These are phyloP conservation scores for Lentithecium fluviatile DNA, from an alignment of 495 filamentous ascomycete species.

Conservation along the genomic window DNA sequence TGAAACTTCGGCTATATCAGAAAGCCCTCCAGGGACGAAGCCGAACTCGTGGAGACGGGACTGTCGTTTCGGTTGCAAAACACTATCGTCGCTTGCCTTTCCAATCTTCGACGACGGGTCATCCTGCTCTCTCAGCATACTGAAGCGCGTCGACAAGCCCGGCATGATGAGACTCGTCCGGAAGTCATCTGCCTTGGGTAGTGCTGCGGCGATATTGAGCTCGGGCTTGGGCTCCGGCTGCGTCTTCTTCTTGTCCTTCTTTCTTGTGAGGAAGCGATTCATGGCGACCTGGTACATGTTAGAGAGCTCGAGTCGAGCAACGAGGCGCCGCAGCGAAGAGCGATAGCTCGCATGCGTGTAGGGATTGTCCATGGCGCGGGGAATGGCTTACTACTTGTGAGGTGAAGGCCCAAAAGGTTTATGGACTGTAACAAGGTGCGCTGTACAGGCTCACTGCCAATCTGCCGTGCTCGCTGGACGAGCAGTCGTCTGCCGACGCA, in stretches of 20 bases:
- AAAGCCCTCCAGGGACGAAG: constrained; percentile 59
- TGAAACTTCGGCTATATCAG: constrained; percentile 86
- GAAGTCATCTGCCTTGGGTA: constrained; percentile 86
- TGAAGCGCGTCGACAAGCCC: constrained; percentile 90
- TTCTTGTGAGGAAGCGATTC: constrained; percentile 45
- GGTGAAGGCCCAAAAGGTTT: background rate
- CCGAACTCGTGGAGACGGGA: constrained; percentile 58
- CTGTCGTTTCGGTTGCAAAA: constrained; percentile 76
- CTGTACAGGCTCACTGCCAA: constrained; percentile 10
- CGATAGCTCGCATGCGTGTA: constrained; percentile 11
- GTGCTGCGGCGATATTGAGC: constrained; percentile 67
- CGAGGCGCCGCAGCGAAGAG: constrained; percentile 17
- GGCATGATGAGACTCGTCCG: constrained; percentile 97
- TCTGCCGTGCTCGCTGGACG: background rate
- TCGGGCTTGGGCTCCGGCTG: constrained; percentile 59
- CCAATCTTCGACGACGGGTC: constrained; percentile 83
- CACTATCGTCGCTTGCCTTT: constrained; percentile 92
- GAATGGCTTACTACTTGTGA: constrained; percentile 15
- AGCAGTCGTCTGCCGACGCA: background rate
- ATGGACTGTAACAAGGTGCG: background rate
- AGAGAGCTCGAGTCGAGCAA: constrained; percentile 25
- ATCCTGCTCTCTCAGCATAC: constrained; percentile 92
- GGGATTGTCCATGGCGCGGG: constrained; percentile 13
- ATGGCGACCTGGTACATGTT: constrained; percentile 42
- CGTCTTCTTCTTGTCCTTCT: constrained; percentile 47